phyloP scores from a whole-genome alignment of 768 basidiomycete species.

The Thelephora ganbajun region DNA sequence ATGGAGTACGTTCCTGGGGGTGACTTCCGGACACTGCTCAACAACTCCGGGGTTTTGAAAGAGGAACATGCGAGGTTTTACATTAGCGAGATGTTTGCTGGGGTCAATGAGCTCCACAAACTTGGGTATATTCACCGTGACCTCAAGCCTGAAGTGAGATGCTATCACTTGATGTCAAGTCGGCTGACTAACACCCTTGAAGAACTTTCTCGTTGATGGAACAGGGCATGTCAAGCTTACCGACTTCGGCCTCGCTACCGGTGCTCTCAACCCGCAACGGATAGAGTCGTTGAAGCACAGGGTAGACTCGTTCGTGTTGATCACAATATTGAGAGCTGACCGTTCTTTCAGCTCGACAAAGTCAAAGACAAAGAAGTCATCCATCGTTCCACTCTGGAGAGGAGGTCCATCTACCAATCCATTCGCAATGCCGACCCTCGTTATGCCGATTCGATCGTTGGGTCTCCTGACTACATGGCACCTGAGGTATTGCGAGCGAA shows the following conservation, averaged over 20 bases:
- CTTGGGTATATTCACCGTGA: constrained; percentile 98
- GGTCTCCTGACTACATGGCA: constrained; percentile 98
- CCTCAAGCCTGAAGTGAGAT: constrained; percentile 83
- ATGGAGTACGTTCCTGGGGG: constrained; percentile 99
- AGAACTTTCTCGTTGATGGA: constrained; percentile 96
- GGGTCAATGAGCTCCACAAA: constrained; percentile 88
- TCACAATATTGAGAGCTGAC: constrained; percentile 3
- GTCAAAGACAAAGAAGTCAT: constrained; percentile 89
- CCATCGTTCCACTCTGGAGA: constrained; percentile 84
- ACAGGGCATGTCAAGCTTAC: constrained; percentile 96
- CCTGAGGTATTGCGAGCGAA: constrained; percentile 88
- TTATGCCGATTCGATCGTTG: constrained; percentile 95
- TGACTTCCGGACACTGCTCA: constrained; percentile 93
- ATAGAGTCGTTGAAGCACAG: constrained; percentile 93
- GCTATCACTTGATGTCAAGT: not conserved
- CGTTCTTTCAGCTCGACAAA: constrained; percentile 63
- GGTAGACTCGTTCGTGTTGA: constrained; percentile 25
- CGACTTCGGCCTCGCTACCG: constrained; percentile 95
- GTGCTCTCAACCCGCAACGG: constrained; percentile 84
- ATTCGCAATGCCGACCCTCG: constrained; percentile 83
- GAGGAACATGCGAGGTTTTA: constrained; percentile 96
- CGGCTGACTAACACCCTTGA: not conserved
- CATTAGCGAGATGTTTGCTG: constrained; percentile 95
- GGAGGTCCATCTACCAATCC: constrained; percentile 88
- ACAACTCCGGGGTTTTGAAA: constrained; percentile 95